Percentiles rank a stretch among this genome's conserved stretches.
Evolutionary conservation across 129 eudicot species (phyloP).

Genomic region (sunflower (Helianthus annuus)): HanXRQr2.0-SUNRISE NC_035442.2:18315061-18315560

Average conservation of each 20-base stretch:
- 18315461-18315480: conserved; percentile 38
- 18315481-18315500: background rate
- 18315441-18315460: conserved; percentile 35
- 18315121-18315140: conserved; percentile 86
- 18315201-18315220: conserved; percentile 76
- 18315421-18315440: conserved; percentile 31
- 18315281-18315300: conserved; percentile 43
- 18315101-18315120: conserved; percentile 95
- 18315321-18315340: conserved; percentile 86
- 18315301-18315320: conserved; percentile 81
- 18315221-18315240: conserved; percentile 92
- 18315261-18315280: background rate
- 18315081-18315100: conserved; percentile 93
- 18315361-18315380: conserved; percentile 94
- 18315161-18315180: conserved; percentile 94
- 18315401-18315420: conserved; percentile 43
- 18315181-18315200: conserved; percentile 75
- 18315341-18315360: conserved; percentile 92
- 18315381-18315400: conserved; percentile 61
- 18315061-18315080: conserved; percentile 92
- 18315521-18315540: no score
- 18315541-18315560: no score
- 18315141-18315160: conserved; percentile 90
- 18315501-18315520: no score
- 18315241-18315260: conserved; percentile 42